Evolutionary conservation across 2,329 filamentous ascomycete genomes (phyloP).

Genomic region (Colletotrichum scovillei): DNA sequence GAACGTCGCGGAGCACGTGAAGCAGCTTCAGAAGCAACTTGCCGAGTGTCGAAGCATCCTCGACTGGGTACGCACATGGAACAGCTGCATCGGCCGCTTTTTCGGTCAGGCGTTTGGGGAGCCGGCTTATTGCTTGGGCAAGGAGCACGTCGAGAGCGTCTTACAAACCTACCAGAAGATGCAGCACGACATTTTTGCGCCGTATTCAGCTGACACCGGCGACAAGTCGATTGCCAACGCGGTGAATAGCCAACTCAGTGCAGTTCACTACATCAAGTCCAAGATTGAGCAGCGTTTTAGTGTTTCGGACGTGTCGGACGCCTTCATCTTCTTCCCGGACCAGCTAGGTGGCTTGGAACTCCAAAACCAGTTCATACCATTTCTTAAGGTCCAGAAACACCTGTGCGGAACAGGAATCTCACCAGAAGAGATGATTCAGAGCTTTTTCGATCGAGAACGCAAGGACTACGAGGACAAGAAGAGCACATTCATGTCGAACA

Average conservation of each 20-base stretch:
- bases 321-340: slow-evolving; percentile 58
- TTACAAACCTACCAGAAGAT: slow-evolving; percentile 55
- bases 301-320: slow-evolving; percentile 53
- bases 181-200: slow-evolving; percentile 50
- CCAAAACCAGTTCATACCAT: slow-evolving; percentile 56
- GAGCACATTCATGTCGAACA: background rate
- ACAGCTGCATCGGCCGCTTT: slow-evolving; percentile 58
- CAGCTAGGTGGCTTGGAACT: slow-evolving; percentile 58
- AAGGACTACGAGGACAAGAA: background rate
- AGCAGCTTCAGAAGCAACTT: slow-evolving; percentile 67
- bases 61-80: slow-evolving; percentile 56
- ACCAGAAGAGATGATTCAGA: background rate
- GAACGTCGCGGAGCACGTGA: slow-evolving; percentile 64
- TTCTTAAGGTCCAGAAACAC: slow-evolving; percentile 50
- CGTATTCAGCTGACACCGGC: slow-evolving; percentile 16
- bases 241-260: slow-evolving; percentile 29
- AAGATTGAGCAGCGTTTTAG: slow-evolving; percentile 48
- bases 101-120: slow-evolving; percentile 59
- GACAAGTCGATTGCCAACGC: background rate
- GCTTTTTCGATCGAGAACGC: background rate
- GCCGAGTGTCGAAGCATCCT: slow-evolving; percentile 58
- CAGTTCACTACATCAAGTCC: slow-evolving; percentile 44
- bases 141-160: slow-evolving; percentile 55
- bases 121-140: slow-evolving; percentile 56
- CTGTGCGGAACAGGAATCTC: background rate